phyloP scores from a whole-genome alignment of 192 early-diverging fungal species.

The Coemansia sp. region DNA sequence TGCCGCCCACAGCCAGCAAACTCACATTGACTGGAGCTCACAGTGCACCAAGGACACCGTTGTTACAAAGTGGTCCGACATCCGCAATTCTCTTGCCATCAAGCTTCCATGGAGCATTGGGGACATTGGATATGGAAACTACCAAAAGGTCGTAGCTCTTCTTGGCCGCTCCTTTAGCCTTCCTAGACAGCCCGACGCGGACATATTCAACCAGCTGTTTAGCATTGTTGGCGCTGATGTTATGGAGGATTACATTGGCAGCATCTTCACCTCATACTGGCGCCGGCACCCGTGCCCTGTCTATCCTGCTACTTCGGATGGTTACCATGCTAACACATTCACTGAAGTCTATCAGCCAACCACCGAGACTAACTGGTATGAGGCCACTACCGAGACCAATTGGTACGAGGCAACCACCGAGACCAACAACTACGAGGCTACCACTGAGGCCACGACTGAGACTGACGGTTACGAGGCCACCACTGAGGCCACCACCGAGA shows the following conservation, averaged over 20 bases:
- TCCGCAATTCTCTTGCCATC: neutral
- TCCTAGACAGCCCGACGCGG: neutral
- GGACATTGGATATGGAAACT: slow-evolving; percentile 1
- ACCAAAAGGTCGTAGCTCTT: slow-evolving; percentile 1
- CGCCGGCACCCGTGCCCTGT: slow-evolving; percentile 6
- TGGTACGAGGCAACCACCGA: too few relatives aligned
- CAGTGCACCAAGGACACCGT: slow-evolving; percentile 12
- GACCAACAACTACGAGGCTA: neutral
- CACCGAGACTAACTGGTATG: neutral
- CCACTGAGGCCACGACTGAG: neutral
- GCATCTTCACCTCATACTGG: slow-evolving; percentile 12
- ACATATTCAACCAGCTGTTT: neutral
- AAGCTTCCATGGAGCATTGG: neutral
- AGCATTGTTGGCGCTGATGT: slow-evolving; percentile 8
- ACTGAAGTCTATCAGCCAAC: neutral
- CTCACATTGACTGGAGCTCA: slow-evolving; percentile 13
- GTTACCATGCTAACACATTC: neutral
- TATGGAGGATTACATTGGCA: slow-evolving; percentile 11
- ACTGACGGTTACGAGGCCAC: neutral
- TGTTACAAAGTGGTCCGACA: slow-evolving; percentile 3
- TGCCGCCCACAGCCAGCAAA: neutral
- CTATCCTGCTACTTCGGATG: neutral
- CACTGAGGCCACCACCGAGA: neutral
- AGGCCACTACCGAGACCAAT: neutral
- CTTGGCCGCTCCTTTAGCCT: neutral